Evolutionary conservation across 805 yeast species (phyloP).

Genomic region (Maudiozyma saulgeensis): DNA sequence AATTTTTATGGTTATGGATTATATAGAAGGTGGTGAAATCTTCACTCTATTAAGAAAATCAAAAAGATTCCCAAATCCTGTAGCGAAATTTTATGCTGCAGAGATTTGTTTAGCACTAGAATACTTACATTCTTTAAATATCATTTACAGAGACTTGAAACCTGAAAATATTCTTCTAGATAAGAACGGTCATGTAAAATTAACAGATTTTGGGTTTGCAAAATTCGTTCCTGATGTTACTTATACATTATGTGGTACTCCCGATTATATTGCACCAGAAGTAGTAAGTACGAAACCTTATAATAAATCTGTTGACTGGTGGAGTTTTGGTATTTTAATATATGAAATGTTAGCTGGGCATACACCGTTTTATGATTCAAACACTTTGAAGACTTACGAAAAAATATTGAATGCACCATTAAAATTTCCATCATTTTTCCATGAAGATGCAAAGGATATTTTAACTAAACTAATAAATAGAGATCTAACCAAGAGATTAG

Average conservation of each 20-base stretch:
- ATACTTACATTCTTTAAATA: slow-evolving; percentile 75
- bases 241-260: slow-evolving; percentile 91
- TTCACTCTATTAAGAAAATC: slow-evolving; percentile 78
- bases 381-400: slow-evolving; percentile 91
- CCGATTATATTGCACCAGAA: slow-evolving; percentile 95
- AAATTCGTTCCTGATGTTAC: slow-evolving; percentile 88
- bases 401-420: slow-evolving; percentile 77
- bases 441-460: slow-evolving; percentile 69
- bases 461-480: slow-evolving; percentile 66
- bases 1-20: slow-evolving; percentile 92
- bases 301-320: slow-evolving; percentile 94
- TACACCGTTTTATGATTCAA: slow-evolving; percentile 87
- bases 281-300: slow-evolving; percentile 90
- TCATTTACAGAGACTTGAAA: slow-evolving; percentile 84
- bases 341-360: slow-evolving; percentile 93
- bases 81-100: slow-evolving; percentile 92
- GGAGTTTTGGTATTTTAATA: slow-evolving; percentile 88
- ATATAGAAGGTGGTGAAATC: slow-evolving; percentile 91
- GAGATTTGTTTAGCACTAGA: slow-evolving; percentile 81
- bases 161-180: slow-evolving; percentile 88
- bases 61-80: slow-evolving; percentile 89
- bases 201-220: slow-evolving; percentile 93
- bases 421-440: slow-evolving; percentile 66
- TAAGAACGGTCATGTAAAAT: slow-evolving; percentile 80
- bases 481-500: slow-evolving; percentile 75